Conservation (phyloP, 495 filamentous ascomycete species). For the Schizothecium vesticola region DNA sequence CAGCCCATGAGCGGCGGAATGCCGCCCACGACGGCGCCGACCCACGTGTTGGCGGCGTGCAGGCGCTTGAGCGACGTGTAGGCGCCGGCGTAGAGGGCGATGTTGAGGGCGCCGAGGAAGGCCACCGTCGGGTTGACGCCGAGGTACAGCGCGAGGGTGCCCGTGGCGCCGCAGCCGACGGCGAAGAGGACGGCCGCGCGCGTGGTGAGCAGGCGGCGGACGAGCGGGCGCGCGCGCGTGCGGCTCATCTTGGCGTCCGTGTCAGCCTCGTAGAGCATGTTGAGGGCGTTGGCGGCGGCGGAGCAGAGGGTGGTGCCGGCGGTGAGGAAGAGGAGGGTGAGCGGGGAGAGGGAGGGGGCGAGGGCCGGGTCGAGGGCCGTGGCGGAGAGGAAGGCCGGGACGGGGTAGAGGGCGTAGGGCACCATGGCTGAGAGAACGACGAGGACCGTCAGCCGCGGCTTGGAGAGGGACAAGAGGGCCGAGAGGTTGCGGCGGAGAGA, state of each 20-base stretch:
- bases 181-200: conserved; percentile 78
- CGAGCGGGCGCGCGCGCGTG: conserved; percentile 83
- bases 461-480: conserved; percentile 86
- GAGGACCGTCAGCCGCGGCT: conserved; percentile 87
- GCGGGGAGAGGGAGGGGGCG: conserved; percentile 77
- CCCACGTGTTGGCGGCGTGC: conserved; percentile 88
- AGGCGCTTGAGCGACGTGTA: conserved; percentile 92
- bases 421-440: conserved; percentile 88
- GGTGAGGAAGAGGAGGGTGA: conserved; percentile 90
- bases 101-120: conserved; percentile 78
- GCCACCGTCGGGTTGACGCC: conserved; percentile 93
- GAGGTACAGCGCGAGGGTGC: conserved; percentile 67
- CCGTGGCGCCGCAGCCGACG: conserved; percentile 56
- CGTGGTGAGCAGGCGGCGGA: conserved; percentile 72
- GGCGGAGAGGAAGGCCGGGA: conserved; percentile 68
- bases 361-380: conserved; percentile 50
- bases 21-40: conserved; percentile 84
- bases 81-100: conserved; percentile 79
- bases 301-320: conserved; percentile 79
- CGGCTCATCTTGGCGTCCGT: conserved; percentile 90
- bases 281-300: conserved; percentile 86
- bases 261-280: conserved; percentile 91
- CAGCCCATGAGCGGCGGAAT: conserved; percentile 98
- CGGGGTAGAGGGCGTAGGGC: conserved; percentile 88
- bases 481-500: conserved; percentile 73